Evolutionary conservation across 2,329 filamentous ascomycete species (phyloP).

Genomic region (Ceratocystis albifundus): DNA sequence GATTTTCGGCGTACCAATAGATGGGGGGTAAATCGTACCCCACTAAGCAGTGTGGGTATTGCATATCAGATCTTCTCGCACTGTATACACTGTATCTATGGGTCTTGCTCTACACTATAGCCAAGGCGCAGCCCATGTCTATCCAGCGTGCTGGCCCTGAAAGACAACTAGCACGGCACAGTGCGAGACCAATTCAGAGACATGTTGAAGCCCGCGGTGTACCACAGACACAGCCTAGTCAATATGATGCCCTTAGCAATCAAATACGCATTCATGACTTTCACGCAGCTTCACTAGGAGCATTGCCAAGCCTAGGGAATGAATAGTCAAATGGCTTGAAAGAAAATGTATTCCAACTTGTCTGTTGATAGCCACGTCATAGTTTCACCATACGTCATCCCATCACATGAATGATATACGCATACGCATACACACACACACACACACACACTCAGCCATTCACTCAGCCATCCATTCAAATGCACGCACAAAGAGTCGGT

Average conservation of each 20-base stretch:
- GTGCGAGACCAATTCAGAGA: neutral
- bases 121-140: neutral
- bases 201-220: no score
- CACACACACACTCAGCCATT: neutral
- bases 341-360: neutral
- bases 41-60: neutral
- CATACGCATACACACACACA: no score
- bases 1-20: neutral
- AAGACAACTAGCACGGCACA: neutral
- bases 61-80: neutral
- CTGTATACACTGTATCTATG: conserved; percentile 1
- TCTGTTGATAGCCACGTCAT: neutral
- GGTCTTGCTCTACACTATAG: neutral
- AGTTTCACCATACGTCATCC: neutral
- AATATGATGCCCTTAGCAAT: neutral
- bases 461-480: neutral
- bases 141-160: no score
- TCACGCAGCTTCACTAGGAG: neutral
- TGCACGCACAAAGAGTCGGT: neutral
- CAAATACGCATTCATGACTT: neutral
- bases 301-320: neutral
- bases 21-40: neutral
- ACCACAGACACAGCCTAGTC: no score
- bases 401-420: neutral
- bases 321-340: no score